Conservation (phyloP, 192 early-diverging fungal genomes). For the Mortierella alpina region DNA sequence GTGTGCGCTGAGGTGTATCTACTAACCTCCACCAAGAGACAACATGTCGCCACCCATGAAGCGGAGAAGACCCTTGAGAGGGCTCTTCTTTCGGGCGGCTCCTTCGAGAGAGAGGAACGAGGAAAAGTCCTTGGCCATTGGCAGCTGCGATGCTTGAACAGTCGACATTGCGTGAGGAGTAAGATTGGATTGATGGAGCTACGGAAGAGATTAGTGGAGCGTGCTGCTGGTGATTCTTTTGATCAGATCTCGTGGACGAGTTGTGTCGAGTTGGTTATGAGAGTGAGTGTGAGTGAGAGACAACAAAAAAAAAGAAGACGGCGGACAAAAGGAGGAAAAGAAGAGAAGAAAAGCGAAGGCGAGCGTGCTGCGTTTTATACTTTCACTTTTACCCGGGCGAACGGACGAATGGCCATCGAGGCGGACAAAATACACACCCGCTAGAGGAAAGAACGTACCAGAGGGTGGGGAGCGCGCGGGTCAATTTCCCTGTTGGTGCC, state of each 20-base stretch:
- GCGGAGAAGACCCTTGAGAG: conserved; percentile 51
- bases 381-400: not conserved
- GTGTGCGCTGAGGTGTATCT: too few species aligned
- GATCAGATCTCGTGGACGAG: too few species aligned
- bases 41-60: conserved; percentile 59
- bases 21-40: conserved; percentile 68
- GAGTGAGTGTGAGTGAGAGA: too few species aligned
- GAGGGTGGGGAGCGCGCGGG: too few species aligned
- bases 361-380: not conserved
- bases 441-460: too few species aligned
- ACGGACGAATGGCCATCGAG: too few species aligned
- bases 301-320: too few species aligned
- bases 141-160: conserved; percentile 13
- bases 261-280: too few species aligned
- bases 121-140: conserved; percentile 53
- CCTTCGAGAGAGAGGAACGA: conserved; percentile 47
- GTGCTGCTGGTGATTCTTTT: too few species aligned
- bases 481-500: too few species aligned
- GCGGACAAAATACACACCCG: too few species aligned
- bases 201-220: not conserved
- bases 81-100: conserved; percentile 51
- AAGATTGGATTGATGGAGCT: not conserved
- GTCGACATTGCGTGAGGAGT: conserved; percentile 9
- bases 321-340: not conserved
- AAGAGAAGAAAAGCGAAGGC: not conserved